Base-by-base conservation (phyloP, 768 basidiomycete species). In the Tricholoma terreum region DNA sequence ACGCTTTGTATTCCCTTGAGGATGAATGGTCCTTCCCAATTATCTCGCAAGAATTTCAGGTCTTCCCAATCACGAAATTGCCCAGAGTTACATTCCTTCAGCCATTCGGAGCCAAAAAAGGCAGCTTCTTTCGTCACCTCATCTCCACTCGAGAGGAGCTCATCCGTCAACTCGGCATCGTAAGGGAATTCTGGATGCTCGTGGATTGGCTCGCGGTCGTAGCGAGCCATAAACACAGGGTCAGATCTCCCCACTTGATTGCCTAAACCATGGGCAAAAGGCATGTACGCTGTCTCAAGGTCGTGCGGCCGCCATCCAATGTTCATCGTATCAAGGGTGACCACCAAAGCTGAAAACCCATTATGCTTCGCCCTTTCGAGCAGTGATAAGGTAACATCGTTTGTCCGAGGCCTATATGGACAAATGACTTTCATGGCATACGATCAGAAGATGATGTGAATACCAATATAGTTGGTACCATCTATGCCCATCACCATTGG, bases 381-480 rank as follows among this genome's bases (percentile, higher is more conserved):
- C 22, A 92, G 52, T 19, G 88, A 90, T 33, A 85, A 67, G 0
- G 83, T 84, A 21, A 89, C 68, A 3, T 85, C 86, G 45, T 86
- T 67, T 7, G 76, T 71, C 11, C 73, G 72, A 1, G 90, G 89
- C 89, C 89, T 89, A 40, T 15, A 51, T 19, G 35, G 12, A 55
- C 50, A 6, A 35, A 45, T 58, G 5, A 58, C 30, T 19, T 53
- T 19, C 51, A 33, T 38, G 57, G 36, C 15, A 36, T 31, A 36
- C 34, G 45, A 9, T 14, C 9, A 11, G 35, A 51, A 19, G 35
- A 24, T 24, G 17, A 53, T 19, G 52, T 8, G 63, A 73, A 57
- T 51, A 86, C 88, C 90, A 90, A 68, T 93, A 92, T 1, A 92
- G 78, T 67, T 93, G 91, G 68, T 82, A 92, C 89, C 90, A 38